These are phyloP conservation scores for Geranium brycei DNA, from an alignment of 345 rosid species.

Conservation along the genomic window DNA sequence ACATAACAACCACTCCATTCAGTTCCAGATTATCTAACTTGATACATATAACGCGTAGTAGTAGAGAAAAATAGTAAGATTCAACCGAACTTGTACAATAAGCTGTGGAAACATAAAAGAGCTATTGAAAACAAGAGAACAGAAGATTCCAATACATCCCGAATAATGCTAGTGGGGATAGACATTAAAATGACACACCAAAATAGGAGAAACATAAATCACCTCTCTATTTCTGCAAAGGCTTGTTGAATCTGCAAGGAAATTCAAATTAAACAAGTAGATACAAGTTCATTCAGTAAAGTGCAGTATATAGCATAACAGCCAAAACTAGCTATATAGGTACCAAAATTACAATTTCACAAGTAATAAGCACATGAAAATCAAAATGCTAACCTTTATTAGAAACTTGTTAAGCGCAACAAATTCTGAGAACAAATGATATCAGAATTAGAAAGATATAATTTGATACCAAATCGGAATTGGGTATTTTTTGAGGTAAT, in stretches of 20 bases:
- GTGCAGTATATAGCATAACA: background rate
- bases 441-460: background rate
- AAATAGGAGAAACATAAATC: slow-evolving; percentile 3
- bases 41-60: too few relatives aligned
- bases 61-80: too few relatives aligned
- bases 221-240: slow-evolving; percentile 56
- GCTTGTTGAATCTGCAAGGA: slow-evolving; percentile 47
- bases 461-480: background rate
- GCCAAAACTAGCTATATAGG: too few relatives aligned
- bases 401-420: slow-evolving; percentile 57
- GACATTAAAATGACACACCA: background rate
- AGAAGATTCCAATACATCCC: too few relatives aligned
- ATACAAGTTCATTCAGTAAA: background rate
- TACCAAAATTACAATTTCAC: too few relatives aligned
- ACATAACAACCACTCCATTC: too few relatives aligned
- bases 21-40: too few relatives aligned
- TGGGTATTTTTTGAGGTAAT: background rate
- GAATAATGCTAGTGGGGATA: too few relatives aligned
- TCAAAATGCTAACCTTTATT: slow-evolving; percentile 33
- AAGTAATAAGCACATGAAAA: background rate
- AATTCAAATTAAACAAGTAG: background rate
- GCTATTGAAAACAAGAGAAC: too few relatives aligned
- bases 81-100: too few relatives aligned
- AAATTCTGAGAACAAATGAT: slow-evolving; percentile 28
- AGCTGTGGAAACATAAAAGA: too few relatives aligned